Percentiles rank a stretch among this genome's conserved stretches.
Conservation (phyloP, 345 rosid species). For the Barbarea vulgaris region DNA sequence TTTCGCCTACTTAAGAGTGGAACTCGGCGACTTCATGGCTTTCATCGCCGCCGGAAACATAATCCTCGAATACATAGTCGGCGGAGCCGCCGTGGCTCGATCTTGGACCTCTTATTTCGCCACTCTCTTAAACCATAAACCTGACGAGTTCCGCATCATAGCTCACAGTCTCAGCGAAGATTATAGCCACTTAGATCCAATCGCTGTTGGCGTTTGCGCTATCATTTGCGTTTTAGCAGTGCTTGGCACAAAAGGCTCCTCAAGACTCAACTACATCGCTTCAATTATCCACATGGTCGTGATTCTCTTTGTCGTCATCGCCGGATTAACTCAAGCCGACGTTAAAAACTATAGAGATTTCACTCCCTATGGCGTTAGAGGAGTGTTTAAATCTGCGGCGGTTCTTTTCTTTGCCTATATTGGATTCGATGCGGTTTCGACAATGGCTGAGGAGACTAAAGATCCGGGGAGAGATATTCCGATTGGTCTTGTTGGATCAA, state of each 20-base stretch:
- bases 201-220: conserved; percentile 54
- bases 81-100: conserved; percentile 79
- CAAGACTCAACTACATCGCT: conserved; percentile 72
- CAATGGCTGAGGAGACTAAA: conserved; percentile 92
- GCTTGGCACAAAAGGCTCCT: conserved; percentile 74
- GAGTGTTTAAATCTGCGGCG: conserved; percentile 67
- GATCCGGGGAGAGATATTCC: conserved; percentile 83
- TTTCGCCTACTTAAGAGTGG: conserved; percentile 85
- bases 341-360: conserved; percentile 55
- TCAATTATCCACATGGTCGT: conserved; percentile 65
- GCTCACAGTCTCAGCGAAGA: conserved; percentile 49
- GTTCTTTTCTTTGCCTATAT: conserved; percentile 83
- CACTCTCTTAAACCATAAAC: conserved; percentile 68
- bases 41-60: conserved; percentile 92
- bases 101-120: conserved; percentile 92
- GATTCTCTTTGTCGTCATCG: conserved; percentile 71
- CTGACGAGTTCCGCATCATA: conserved; percentile 65
- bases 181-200: conserved; percentile 73
- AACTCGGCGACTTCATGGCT: conserved; percentile 88
- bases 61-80: conserved; percentile 65
- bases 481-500: conserved; percentile 80
- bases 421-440: conserved; percentile 87
- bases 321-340: conserved; percentile 63
- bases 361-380: conserved; percentile 54
- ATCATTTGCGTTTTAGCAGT: conserved; percentile 61